Base-by-base conservation (phyloP, 768 basidiomycete species). In the Macrolepiota dolichaula region DNA sequence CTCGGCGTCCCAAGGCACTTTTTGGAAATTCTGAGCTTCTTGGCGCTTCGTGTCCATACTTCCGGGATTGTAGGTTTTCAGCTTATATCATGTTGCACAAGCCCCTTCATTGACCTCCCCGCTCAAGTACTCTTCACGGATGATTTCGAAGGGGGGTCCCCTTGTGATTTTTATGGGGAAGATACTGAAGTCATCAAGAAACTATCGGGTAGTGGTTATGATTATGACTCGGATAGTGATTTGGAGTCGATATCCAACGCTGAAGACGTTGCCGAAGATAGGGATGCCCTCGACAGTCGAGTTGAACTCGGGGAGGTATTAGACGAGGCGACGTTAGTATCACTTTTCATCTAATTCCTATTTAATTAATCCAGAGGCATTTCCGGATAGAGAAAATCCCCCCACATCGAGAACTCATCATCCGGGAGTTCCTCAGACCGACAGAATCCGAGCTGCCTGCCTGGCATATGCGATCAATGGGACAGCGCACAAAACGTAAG, bases 401-500 rank as follows among this genome's bases (percentile, higher is more conserved):
- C 42, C 19, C n/a, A 7, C 42, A n/a, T 44, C 42, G 1, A 9
- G 7, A 17, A 5, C 42, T 19, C 42, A 44, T 7, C 17, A n/a
- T 1, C 0, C 38, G 24, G 17, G 6, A n/a, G 1, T 22, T 24
- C 46, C 46, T 47, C 46, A 22, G 7, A 22, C 25, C 47, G 17
- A 7, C n/a, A 22, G 25, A 49, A 22, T 22, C 12, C 13, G n/a
- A 13, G 49, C 53, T 5, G 3, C 24, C n/a, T 24, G 37, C 36
- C 27, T 24, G 22, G 37, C 53, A 1, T 9, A 51, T 22, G 36
- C 46, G n/a, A 46, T 62, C 35, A 57, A 62, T n/a, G 61, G 61
- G 7, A 55, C 55, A 19, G 61, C 61, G 6, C 36, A 57, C 44
- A 27, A 37, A 35, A 62, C 61, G 61, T 62, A 19, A 51, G 61